phyloP scores from a whole-genome alignment of 192 early-diverging fungal genomes.

The Podila epicladia region DNA sequence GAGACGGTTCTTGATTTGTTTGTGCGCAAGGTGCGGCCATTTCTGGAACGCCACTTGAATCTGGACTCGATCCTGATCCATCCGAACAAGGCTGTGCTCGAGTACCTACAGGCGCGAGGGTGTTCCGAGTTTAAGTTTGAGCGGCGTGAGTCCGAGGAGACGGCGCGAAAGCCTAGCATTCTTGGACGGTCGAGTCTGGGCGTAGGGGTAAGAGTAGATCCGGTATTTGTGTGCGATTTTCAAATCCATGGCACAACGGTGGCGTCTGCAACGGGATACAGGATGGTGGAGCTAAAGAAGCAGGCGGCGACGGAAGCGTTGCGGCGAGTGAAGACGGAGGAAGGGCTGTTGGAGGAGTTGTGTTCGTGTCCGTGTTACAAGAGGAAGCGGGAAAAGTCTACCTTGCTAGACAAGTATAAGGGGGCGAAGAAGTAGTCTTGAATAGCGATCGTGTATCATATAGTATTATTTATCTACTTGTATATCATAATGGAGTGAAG shows the following conservation, averaged over 20 bases:
- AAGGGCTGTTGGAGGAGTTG: background rate
- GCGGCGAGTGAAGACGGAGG: background rate
- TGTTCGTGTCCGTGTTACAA: background rate
- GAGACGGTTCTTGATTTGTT: slow-evolving; percentile 12
- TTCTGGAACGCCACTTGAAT: slow-evolving; percentile 54
- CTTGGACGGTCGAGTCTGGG: background rate
- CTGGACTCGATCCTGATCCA: slow-evolving; percentile 56
- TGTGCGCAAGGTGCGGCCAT: slow-evolving; percentile 46
- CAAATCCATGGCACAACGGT: background rate
- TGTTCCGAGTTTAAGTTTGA: slow-evolving; percentile 42
- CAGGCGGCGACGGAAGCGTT: background rate
- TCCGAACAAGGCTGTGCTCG: slow-evolving; percentile 52
- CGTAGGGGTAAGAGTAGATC: background rate
- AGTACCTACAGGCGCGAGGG: slow-evolving; percentile 50
- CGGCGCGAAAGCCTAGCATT: background rate
- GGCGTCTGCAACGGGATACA: background rate
- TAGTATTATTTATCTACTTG: no score
- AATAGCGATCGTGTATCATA: no score
- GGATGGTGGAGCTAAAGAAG: background rate
- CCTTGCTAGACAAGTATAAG: background rate
- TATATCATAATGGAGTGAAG: no score
- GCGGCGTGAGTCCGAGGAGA: background rate
- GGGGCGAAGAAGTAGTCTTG: no score
- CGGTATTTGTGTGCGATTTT: background rate
- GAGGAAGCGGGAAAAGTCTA: background rate